Evolutionary conservation across 2,329 filamentous ascomycete species (phyloP).

Genomic region (Pseudogymnoascus sp.): DNA sequence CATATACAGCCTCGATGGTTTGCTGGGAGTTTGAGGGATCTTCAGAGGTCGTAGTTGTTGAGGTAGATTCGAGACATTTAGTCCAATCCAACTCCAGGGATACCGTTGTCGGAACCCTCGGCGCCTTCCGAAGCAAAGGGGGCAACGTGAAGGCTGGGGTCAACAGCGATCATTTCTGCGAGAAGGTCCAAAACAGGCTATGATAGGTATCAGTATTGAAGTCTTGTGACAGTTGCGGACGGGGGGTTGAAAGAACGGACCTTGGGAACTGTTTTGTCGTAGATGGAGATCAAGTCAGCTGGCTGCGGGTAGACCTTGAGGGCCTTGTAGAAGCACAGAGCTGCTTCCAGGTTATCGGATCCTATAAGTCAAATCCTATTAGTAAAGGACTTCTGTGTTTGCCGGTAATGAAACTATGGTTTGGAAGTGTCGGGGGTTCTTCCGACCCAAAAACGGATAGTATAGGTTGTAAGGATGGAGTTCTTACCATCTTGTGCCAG

Average conservation of each 20-base stretch:
- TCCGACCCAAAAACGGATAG: background rate
- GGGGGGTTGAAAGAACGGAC: constrained; percentile 37
- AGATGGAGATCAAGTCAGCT: constrained; percentile 86
- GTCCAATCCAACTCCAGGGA: constrained; percentile 26
- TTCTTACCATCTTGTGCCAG: constrained; percentile 71
- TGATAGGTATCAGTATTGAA: constrained; percentile 8
- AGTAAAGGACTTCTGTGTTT: constrained; percentile 9
- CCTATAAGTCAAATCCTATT: constrained; percentile 37
- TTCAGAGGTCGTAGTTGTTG: constrained; percentile 8
- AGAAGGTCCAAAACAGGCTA: constrained; percentile 90
- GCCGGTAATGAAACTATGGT: background rate
- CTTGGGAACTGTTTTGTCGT: constrained; percentile 98
- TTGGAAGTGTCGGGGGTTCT: background rate
- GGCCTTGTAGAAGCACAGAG: constrained; percentile 94
- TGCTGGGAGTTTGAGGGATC: background rate
- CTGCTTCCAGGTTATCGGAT: constrained; percentile 68
- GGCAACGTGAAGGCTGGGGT: constrained; percentile 62
- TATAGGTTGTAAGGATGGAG: background rate
- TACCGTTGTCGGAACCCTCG: constrained; percentile 26
- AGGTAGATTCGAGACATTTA: constrained; percentile 16
- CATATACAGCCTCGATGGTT: background rate
- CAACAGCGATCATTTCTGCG: constrained; percentile 95
- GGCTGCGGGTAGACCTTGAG: constrained; percentile 97
- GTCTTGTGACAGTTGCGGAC: background rate
- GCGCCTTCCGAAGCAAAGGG: constrained; percentile 22